Conservation (phyloP, 2,329 filamentous ascomycete species). For the Trichoderma citrinoviride region DNA sequence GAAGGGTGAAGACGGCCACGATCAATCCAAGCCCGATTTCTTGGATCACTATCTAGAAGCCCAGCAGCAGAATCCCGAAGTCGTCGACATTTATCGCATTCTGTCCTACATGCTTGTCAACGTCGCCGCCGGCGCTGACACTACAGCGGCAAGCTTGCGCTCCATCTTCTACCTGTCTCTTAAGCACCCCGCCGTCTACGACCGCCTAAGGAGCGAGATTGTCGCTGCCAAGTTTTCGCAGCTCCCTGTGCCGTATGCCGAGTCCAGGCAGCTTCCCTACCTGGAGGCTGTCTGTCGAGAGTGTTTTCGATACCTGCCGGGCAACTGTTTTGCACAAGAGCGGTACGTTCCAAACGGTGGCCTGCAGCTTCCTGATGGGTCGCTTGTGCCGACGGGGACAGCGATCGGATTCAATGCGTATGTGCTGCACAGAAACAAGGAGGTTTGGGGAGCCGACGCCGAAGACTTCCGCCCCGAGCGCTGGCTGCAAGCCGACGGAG, state of each 20-base stretch:
- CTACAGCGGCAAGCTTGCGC: conserved; percentile 29
- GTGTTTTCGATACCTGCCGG: conserved; percentile 45
- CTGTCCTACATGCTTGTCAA: conserved; percentile 38
- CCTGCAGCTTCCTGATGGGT: conserved; percentile 33
- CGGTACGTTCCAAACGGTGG: conserved; percentile 43
- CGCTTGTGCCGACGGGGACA: conserved; percentile 33
- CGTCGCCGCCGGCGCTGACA: conserved; percentile 30
- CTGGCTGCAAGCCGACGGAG: conserved; percentile 28
- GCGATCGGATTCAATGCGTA: conserved; percentile 39
- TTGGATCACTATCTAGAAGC: conserved; percentile 43
- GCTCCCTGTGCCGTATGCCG: neutral
- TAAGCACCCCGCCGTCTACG: conserved; percentile 25
- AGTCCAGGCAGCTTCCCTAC: conserved; percentile 22
- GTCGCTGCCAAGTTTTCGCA: conserved; percentile 14
- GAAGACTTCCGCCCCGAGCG: conserved; percentile 45
- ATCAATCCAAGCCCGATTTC: conserved; percentile 35
- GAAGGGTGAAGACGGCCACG: conserved; percentile 31
- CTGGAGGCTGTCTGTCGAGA: conserved; percentile 46
- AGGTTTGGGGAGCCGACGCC: conserved; percentile 43
- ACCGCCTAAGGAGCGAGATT: conserved; percentile 24
- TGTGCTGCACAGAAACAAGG: conserved; percentile 37
- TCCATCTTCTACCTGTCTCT: conserved; percentile 28
- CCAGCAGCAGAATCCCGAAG: conserved; percentile 34
- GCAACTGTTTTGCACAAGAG: conserved; percentile 44
- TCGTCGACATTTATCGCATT: conserved; percentile 33